Evolutionary conservation across 306 rosid genomes (phyloP).

Genomic region (Psophocarpus tetragonolobus): DNA sequence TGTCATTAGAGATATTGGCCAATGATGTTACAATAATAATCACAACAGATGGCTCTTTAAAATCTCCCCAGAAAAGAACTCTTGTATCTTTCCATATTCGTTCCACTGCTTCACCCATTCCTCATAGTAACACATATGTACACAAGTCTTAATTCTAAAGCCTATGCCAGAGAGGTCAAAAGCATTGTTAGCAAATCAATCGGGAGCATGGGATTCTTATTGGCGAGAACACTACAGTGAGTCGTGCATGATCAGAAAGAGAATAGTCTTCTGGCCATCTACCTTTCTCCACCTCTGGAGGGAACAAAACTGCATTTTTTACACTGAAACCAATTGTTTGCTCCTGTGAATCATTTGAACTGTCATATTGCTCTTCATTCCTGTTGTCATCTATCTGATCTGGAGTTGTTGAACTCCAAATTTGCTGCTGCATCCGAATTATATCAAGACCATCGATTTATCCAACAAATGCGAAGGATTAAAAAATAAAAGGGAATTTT

Average conservation of each 20-base stretch:
- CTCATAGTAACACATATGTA: conserved; percentile 27
- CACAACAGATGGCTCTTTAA: conserved; percentile 27
- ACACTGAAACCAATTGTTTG: conserved; percentile 78
- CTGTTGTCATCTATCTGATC: conserved; percentile 52
- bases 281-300: conserved; percentile 93
- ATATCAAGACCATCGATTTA: conserved; percentile 20
- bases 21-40: conserved; percentile 8
- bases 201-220: conserved; percentile 81
- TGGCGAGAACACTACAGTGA: conserved; percentile 85
- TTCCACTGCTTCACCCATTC: conserved; percentile 33
- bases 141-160: conserved; percentile 32
- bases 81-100: background rate
- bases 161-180: conserved; percentile 2
- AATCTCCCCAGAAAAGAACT: conserved; percentile 28
- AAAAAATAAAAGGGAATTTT: background rate
- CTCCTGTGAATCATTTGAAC: conserved; percentile 47
- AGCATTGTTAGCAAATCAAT: conserved; percentile 44
- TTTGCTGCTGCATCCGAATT: conserved; percentile 64
- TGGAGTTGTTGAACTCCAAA: conserved; percentile 64
- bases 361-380: conserved; percentile 32
- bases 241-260: conserved; percentile 93
- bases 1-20: too few relatives aligned
- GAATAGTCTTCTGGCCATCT: conserved; percentile 91
- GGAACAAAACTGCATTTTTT: conserved; percentile 81
- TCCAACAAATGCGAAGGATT: conserved; percentile 1